A percentile compares a stretch with the other conserved stretches of the same genome.
phyloP scores from a whole-genome alignment of 1,139 yeast genomes.

The Geotrichum citri-aurantii region DNA sequence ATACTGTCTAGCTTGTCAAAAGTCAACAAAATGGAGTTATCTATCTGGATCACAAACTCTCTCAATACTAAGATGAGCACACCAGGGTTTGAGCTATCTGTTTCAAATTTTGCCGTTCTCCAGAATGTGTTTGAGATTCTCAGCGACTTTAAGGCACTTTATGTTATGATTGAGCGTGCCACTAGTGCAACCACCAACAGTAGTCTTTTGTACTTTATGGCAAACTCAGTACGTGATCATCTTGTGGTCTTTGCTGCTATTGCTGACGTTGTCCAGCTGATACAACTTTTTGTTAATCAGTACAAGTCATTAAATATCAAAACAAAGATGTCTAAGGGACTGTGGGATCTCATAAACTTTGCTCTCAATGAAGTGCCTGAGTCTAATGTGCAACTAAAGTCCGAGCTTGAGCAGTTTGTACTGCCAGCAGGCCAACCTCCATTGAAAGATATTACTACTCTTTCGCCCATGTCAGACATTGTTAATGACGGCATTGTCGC shows the following conservation, averaged over 20 bases:
- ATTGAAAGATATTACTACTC: constrained; percentile 25
- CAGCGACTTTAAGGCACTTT: constrained; percentile 25
- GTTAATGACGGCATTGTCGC: constrained; percentile 2
- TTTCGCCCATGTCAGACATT: constrained; percentile 30
- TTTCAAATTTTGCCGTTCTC: constrained; percentile 25
- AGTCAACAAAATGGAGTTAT: constrained; percentile 21
- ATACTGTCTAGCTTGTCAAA: constrained; percentile 16
- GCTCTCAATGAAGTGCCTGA: constrained; percentile 20
- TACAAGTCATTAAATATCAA: constrained; percentile 24
- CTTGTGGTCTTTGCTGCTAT: constrained; percentile 26
- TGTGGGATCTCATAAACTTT: constrained; percentile 27
- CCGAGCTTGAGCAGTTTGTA: constrained; percentile 26
- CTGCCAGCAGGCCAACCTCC: constrained; percentile 21
- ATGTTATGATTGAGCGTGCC: constrained; percentile 23
- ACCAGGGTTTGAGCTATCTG: constrained; percentile 14
- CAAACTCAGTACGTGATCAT: constrained; percentile 25
- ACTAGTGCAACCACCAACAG: constrained; percentile 22
- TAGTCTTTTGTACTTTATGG: constrained; percentile 25
- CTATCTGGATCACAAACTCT: constrained; percentile 21
- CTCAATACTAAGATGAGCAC: constrained; percentile 14
- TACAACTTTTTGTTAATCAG: constrained; percentile 25
- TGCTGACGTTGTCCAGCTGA: constrained; percentile 25
- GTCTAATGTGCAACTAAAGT: constrained; percentile 10
- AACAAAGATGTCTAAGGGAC: constrained; percentile 26
- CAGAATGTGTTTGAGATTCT: constrained; percentile 23